Evolutionary conservation across 169 alveolate genomes (phyloP), one percentile per base, ranked within the genome.

Genomic region (Cryptosporidium sp.): DNA sequence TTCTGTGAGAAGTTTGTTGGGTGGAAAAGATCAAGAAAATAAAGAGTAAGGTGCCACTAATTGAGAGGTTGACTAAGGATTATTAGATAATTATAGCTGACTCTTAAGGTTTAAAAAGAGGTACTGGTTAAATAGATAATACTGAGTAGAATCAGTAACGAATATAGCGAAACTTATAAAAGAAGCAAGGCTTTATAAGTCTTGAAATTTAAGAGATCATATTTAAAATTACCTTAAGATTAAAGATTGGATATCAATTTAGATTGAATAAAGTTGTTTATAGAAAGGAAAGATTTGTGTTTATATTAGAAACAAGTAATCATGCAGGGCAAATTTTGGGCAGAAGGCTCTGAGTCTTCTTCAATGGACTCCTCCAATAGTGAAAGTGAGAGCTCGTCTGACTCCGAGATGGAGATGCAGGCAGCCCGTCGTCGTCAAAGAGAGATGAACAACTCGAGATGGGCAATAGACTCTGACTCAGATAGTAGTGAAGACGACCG

Each of bases 261-360:
- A 48, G 55, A 16, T 48, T 48, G 21, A 48, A 48, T 48, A 48
- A 12, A 48, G 21, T 10, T 45, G 9, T 48, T 48, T 48, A 16
- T 16, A 48, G 21, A 48, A 48, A 1, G 21, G 71, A 6, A 26
- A 26, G 21, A 39, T 67, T 37, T 12, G 51, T 37, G 33, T 9
- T 0, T 1, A 12, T 33, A 37, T 10, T 12, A 26, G 35, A 4
- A 23, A 12, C 3, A 26, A 55, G 35, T 23, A 55, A 59, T 65
- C 26, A 93, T 94, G 97, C 96, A 94, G 74, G 94, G 96, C 14
- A 94, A 94, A 91, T 94, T 94, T 91, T 94, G 97, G 97, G 97
- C 96, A 39, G 96, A 94, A 58, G 97, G 93, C 70, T 91, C 94
- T 9, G 96, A 93, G 29, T 73, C 86, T 16, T 93, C 94, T 31